Conservation (phyloP, 2,329 filamentous ascomycete genomes). For the Paramyrothecium roridum region DNA sequence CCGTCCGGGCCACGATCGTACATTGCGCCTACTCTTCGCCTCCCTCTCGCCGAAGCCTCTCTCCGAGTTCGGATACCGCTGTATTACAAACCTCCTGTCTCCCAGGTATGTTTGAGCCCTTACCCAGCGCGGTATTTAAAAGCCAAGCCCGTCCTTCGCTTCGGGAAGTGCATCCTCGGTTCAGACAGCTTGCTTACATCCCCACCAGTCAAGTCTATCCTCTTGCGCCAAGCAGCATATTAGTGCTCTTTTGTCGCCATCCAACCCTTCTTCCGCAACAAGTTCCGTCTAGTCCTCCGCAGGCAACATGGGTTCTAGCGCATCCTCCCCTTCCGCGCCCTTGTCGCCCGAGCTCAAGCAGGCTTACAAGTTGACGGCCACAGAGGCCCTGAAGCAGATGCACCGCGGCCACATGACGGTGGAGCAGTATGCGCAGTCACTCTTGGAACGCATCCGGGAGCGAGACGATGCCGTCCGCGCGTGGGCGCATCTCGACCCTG, state of each 20-base stretch:
- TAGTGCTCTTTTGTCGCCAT: not conserved
- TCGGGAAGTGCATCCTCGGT: not conserved
- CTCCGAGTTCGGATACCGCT: not conserved
- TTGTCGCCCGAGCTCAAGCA: conserved; percentile 1
- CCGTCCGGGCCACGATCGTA: too few relatives aligned
- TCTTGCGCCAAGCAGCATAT: not conserved
- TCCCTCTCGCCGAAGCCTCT: not conserved
- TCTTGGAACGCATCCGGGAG: conserved; percentile 37
- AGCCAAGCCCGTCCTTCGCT: not conserved
- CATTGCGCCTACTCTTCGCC: too few relatives aligned
- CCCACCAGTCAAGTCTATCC: not conserved
- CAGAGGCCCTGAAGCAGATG: conserved; percentile 6
- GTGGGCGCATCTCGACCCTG: conserved; percentile 42
- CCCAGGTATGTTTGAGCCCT: not conserved
- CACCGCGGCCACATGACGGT: conserved; percentile 5
- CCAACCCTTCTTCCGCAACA: not conserved
- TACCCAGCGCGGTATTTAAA: not conserved
- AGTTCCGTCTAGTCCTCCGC: not conserved
- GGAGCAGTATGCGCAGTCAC: conserved; percentile 35
- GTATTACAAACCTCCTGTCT: not conserved
- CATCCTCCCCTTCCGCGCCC: not conserved
- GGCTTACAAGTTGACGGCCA: conserved; percentile 10
- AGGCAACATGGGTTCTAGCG: not conserved
- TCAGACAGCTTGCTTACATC: not conserved
- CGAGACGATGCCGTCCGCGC: conserved; percentile 42